Percentiles rank a stretch among this genome's conserved stretches.
Conservation (phyloP, 2,329 filamentous ascomycete species). For the Lecanicillium sp. region DNA sequence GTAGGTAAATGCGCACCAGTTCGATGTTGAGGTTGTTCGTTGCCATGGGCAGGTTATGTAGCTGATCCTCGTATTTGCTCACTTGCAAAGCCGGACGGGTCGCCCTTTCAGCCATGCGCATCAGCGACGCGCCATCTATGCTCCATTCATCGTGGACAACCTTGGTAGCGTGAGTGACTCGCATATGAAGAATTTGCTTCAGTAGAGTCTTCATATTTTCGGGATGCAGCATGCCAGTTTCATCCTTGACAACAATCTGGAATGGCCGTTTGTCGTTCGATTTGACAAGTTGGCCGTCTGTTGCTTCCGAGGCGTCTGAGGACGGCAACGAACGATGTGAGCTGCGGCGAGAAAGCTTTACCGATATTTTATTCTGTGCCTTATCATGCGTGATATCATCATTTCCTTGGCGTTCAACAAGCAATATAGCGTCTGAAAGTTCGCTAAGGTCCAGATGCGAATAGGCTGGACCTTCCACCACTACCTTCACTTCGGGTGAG, state of each 20-base stretch:
- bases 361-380: background rate
- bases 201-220: slow-evolving; percentile 20
- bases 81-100: slow-evolving; percentile 15
- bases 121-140: slow-evolving; percentile 17
- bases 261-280: slow-evolving; percentile 5
- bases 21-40: slow-evolving; percentile 37
- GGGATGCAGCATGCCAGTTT: slow-evolving; percentile 10
- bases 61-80: slow-evolving; percentile 23
- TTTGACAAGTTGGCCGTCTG: background rate
- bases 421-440: slow-evolving; percentile 25
- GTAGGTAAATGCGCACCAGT: slow-evolving; percentile 40
- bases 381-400: slow-evolving; percentile 1
- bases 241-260: slow-evolving; percentile 9
- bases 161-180: slow-evolving; percentile 20
- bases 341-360: slow-evolving; percentile 5
- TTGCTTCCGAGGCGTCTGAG: background rate
- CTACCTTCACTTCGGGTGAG: slow-evolving; percentile 7
- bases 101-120: slow-evolving; percentile 15
- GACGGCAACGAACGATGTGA: background rate
- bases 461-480: slow-evolving; percentile 17
- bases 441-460: slow-evolving; percentile 27
- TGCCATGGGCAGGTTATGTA: slow-evolving; percentile 32
- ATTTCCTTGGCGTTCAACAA: slow-evolving; percentile 17
- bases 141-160: slow-evolving; percentile 23
- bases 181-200: slow-evolving; percentile 20